Conservation (phyloP, 139 green algal species). For the Marvania coccoides region DNA sequence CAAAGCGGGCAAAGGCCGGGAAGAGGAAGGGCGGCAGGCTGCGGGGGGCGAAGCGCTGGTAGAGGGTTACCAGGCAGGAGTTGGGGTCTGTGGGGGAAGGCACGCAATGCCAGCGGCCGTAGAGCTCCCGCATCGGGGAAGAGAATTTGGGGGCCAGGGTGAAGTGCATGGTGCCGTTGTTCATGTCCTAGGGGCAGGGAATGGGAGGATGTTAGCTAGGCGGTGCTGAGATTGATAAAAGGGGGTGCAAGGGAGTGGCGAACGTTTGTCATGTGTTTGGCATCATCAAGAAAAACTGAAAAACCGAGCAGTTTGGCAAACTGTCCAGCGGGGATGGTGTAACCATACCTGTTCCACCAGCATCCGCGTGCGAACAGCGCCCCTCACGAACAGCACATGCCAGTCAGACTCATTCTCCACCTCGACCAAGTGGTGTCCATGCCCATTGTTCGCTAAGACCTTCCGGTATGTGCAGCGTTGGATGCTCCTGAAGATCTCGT, state of each 20-base stretch:
- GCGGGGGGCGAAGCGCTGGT: background rate
- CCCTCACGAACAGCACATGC: background rate
- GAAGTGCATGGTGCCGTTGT: background rate
- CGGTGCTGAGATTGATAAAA: no score
- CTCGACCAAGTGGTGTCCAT: background rate
- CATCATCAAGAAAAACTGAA: no score
- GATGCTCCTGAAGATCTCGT: slow-evolving; percentile 1
- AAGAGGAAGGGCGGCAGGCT: background rate
- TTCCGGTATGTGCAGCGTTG: background rate
- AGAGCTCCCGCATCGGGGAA: background rate
- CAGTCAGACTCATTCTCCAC: slow-evolving; percentile 12
- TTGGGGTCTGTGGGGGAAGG: no score
- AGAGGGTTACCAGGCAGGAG: background rate
- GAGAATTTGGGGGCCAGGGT: background rate
- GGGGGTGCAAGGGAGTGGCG: no score
- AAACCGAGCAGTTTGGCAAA: no score
- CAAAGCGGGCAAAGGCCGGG: background rate
- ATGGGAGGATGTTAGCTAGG: no score
- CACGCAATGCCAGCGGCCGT: background rate
- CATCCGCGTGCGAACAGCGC: background rate
- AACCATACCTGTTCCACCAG: slow-evolving; percentile 3
- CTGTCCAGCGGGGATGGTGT: no score
- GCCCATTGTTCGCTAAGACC: background rate
- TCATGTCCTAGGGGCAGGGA: no score
- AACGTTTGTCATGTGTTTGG: no score